Conservation (phyloP, 306 rosid species). For the Bauhinia variegata region DNA sequence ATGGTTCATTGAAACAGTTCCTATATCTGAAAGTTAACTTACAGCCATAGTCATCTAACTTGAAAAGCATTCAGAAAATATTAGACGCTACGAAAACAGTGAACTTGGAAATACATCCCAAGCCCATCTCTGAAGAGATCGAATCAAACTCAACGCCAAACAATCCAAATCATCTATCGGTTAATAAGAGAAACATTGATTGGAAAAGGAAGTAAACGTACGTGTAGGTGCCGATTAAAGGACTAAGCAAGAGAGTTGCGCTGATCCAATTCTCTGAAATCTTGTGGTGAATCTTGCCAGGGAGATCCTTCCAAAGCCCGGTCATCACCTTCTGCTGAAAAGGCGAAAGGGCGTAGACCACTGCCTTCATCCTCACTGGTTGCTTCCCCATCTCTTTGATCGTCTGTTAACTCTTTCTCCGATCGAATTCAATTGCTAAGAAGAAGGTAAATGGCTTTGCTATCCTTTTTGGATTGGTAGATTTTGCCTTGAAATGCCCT, state of each 20-base stretch:
- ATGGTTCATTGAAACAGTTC: not conserved
- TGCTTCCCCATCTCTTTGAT: constrained; percentile 64
- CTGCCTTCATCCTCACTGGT: constrained; percentile 74
- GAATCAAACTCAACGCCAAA: constrained; percentile 1
- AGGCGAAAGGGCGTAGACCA: constrained; percentile 79
- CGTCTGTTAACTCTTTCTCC: not conserved
- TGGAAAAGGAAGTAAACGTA: constrained; percentile 17
- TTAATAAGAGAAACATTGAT: not conserved
- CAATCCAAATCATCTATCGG: no score
- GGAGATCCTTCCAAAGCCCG: constrained; percentile 81
- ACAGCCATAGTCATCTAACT: not conserved
- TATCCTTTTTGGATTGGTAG: not conserved
- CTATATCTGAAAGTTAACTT: not conserved
- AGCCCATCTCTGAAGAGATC: not conserved
- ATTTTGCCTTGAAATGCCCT: constrained; percentile 4
- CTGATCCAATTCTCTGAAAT: constrained; percentile 90
- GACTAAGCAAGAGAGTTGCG: constrained; percentile 65
- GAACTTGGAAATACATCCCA: not conserved
- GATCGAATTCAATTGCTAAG: not conserved
- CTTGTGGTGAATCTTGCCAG: constrained; percentile 81
- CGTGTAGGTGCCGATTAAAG: constrained; percentile 67
- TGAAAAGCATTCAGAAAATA: no score
- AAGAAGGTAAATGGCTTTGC: not conserved
- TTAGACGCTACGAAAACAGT: no score
- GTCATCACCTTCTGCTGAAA: constrained; percentile 89